A percentile compares a stretch with the other conserved stretches of the same genome.
These are phyloP conservation scores for Trichophyton mentagrophytes DNA, from an alignment of 2,329 filamentous ascomycete species.

Conservation along the genomic window DNA sequence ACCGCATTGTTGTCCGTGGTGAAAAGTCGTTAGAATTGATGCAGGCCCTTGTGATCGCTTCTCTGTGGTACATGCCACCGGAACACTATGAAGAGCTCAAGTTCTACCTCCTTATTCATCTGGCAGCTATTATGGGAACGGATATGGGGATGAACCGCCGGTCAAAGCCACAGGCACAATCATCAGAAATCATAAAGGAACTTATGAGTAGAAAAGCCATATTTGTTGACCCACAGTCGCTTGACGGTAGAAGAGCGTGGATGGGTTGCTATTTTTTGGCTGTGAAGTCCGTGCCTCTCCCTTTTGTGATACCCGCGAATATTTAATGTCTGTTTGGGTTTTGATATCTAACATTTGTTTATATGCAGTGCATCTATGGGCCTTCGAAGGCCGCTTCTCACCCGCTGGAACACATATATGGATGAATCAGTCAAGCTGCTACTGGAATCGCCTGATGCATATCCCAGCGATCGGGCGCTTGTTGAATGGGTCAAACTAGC, in stretches of 20 bases:
- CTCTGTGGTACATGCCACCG: slow-evolving; percentile 78
- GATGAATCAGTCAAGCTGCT: slow-evolving; percentile 49
- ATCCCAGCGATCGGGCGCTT: slow-evolving; percentile 44
- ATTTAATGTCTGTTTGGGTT: background rate
- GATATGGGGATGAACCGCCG: slow-evolving; percentile 64
- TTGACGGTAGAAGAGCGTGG: slow-evolving; percentile 48
- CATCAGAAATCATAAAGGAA: slow-evolving; percentile 26
- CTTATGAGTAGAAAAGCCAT: slow-evolving; percentile 27
- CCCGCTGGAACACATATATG: slow-evolving; percentile 52
- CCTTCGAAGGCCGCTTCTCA: slow-evolving; percentile 44
- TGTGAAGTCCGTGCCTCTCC: slow-evolving; percentile 36
- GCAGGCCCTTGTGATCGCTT: slow-evolving; percentile 60
- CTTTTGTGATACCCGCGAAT: background rate
- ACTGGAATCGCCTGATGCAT: slow-evolving; percentile 42
- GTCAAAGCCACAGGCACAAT: slow-evolving; percentile 25
- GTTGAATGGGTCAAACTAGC: slow-evolving; percentile 47
- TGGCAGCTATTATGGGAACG: slow-evolving; percentile 68
- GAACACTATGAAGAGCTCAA: slow-evolving; percentile 76
- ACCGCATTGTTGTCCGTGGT: slow-evolving; percentile 59
- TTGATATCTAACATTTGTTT: background rate
- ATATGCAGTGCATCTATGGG: slow-evolving; percentile 43
- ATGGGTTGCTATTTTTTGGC: slow-evolving; percentile 49
- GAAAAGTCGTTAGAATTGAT: slow-evolving; percentile 75
- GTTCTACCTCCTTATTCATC: slow-evolving; percentile 76
- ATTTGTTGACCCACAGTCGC: slow-evolving; percentile 37